Conservation (phyloP, 2,329 filamentous ascomycete genomes). For the Ceratocystis diversiconidia region DNA sequence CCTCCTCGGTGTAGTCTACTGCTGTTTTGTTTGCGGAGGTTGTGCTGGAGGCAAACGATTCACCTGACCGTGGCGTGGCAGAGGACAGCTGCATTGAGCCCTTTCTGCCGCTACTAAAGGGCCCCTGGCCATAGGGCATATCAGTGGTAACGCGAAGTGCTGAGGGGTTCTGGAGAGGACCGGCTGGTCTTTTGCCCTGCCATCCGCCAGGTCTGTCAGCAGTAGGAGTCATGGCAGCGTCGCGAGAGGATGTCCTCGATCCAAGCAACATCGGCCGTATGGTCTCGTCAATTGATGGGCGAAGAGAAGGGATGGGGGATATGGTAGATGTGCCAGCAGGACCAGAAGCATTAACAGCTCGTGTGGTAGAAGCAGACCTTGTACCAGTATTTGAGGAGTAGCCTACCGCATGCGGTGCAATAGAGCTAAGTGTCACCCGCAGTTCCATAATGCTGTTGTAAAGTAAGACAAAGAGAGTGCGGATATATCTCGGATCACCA, state of each 20-base stretch:
- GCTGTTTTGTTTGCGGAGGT: constrained; percentile 35
- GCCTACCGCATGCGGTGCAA: constrained; percentile 19
- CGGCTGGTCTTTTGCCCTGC: constrained; percentile 23
- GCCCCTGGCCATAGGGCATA: constrained; percentile 35
- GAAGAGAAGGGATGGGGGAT: constrained; percentile 10
- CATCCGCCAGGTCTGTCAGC: constrained; percentile 34
- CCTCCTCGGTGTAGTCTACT: constrained; percentile 58
- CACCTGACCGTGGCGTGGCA: constrained; percentile 67
- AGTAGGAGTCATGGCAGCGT: constrained; percentile 40
- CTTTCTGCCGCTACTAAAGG: constrained; percentile 25
- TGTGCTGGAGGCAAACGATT: constrained; percentile 53
- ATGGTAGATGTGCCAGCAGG: constrained; percentile 10
- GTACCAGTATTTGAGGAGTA: constrained; percentile 9
- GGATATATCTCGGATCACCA: constrained; percentile 51
- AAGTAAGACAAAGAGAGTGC: constrained; percentile 46
- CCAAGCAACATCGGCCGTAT: constrained; percentile 27
- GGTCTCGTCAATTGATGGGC: constrained; percentile 30
- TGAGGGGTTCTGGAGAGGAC: constrained; percentile 34
- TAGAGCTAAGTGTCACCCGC: constrained; percentile 36
- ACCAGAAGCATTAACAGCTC: neutral
- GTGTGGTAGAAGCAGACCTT: constrained; percentile 4
- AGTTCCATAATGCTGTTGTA: constrained; percentile 57
- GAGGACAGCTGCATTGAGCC: constrained; percentile 37
- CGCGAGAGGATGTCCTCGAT: constrained; percentile 26
- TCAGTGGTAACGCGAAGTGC: constrained; percentile 45